Evolutionary conservation across 768 basidiomycete genomes (phyloP).

Genomic region (Naganishia antarctica): DNA sequence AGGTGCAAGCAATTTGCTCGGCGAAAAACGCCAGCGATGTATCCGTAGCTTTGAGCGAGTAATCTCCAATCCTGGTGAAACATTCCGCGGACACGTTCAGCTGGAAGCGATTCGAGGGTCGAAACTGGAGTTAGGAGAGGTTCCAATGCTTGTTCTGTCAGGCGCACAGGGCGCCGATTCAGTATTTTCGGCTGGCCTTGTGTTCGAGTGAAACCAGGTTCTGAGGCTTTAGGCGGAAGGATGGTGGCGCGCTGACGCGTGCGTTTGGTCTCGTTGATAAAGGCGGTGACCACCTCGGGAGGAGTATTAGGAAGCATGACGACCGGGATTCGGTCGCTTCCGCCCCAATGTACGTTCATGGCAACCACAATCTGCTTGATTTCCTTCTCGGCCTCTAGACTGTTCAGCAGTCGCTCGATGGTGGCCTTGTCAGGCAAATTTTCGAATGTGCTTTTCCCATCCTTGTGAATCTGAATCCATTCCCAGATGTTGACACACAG

Average conservation of each 20-base stretch:
- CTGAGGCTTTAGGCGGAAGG: constrained; percentile 57
- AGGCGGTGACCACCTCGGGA: constrained; percentile 58
- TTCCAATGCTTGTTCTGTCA: constrained; percentile 19
- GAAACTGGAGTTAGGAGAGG: constrained; percentile 9
- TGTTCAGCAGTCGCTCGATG: constrained; percentile 1
- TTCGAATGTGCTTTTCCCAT: constrained; percentile 6
- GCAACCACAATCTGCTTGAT: constrained; percentile 1
- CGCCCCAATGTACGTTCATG: constrained; percentile 7
- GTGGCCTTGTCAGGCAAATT: not conserved
- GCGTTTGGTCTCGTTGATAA: constrained; percentile 53
- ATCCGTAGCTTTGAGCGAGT: constrained; percentile 70
- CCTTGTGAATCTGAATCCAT: not conserved
- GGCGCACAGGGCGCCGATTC: not conserved
- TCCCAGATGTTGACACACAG: constrained; percentile 1
- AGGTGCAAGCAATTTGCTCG: constrained; percentile 54
- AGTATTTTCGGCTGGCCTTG: not conserved
- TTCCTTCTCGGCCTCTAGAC: not conserved
- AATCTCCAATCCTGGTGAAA: constrained; percentile 68
- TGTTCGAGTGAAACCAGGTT: constrained; percentile 34
- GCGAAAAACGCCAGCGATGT: constrained; percentile 62
- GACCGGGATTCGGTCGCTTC: not conserved
- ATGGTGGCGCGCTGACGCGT: constrained; percentile 55
- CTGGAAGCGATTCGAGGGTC: constrained; percentile 29
- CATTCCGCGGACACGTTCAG: constrained; percentile 51
- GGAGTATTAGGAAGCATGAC: constrained; percentile 62